These are phyloP conservation scores for Sphenostylis stenocarpa DNA, from an alignment of 306 rosid genomes.

Conservation along the genomic window DNA sequence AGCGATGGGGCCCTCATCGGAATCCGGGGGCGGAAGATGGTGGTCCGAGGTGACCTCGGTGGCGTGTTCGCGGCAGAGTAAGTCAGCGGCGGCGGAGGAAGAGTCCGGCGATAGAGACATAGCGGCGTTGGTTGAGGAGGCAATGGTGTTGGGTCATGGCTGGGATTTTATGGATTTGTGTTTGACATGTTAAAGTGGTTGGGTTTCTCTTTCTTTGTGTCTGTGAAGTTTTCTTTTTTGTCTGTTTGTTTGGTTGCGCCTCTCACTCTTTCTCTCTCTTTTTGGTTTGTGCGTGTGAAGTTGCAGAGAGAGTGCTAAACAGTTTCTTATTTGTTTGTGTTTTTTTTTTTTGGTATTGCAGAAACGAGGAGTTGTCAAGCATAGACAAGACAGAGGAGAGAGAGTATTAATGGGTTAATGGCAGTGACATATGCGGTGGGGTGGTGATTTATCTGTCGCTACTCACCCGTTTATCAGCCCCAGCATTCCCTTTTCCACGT, in stretches of 20 bases:
- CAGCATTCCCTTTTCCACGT: neutral
- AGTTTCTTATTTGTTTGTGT: neutral
- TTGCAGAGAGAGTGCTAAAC: constrained; percentile 24
- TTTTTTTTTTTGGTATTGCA: neutral
- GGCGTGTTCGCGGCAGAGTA: constrained; percentile 37
- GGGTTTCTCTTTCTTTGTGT: neutral
- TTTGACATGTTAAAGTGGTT: constrained; percentile 26
- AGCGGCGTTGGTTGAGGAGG: neutral
- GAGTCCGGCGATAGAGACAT: constrained; percentile 36
- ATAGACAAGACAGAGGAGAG: constrained; percentile 12
- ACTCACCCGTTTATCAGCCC: neutral
- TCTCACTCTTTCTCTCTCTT: neutral
- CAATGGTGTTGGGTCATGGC: constrained; percentile 38
- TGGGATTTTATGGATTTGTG: constrained; percentile 31
- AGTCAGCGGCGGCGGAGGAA: constrained; percentile 16
- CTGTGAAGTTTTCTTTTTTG: constrained; percentile 29
- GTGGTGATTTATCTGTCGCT: constrained; percentile 17
- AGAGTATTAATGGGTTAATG: neutral
- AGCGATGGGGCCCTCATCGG: constrained; percentile 21
- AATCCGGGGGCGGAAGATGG: neutral
- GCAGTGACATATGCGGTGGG: constrained; percentile 1
- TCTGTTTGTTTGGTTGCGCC: constrained; percentile 15
- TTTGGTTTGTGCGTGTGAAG: neutral
- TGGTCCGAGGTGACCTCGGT: constrained; percentile 21
- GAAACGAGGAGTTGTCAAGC: constrained; percentile 33